Evolutionary conservation across 2,329 filamentous ascomycete species (phyloP).

Genomic region (Fusarium sp.): DNA sequence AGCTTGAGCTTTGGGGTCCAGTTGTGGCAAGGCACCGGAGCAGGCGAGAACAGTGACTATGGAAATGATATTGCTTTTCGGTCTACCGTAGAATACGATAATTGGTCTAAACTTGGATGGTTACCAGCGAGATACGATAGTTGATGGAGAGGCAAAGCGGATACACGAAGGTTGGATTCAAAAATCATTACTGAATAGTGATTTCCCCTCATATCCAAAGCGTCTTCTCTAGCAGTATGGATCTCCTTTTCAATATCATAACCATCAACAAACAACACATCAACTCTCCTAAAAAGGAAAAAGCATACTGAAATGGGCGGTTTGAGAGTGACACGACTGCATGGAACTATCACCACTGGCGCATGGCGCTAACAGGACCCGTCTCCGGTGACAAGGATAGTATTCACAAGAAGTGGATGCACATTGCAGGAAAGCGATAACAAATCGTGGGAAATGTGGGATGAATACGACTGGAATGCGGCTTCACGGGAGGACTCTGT

Average conservation of each 20-base stretch:
- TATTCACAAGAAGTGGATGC: constrained; percentile 7
- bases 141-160: neutral
- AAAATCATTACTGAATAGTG: neutral
- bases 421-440: neutral
- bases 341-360: constrained; percentile 31
- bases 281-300: constrained; percentile 4
- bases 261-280: neutral
- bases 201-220: neutral
- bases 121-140: neutral
- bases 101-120: neutral
- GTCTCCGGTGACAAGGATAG: constrained; percentile 19
- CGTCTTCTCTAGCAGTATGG: neutral
- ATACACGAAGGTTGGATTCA: neutral
- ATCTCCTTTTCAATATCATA: constrained; percentile 5
- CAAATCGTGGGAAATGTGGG: neutral
- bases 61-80: constrained; percentile 3
- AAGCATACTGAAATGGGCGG: neutral
- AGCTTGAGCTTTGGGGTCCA: constrained; percentile 12
- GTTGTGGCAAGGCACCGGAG: constrained; percentile 16
- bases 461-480: constrained; percentile 10
- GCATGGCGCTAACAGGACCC: constrained; percentile 24
- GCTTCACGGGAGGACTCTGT: constrained; percentile 1
- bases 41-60: neutral
- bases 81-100: neutral
- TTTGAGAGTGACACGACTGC: constrained; percentile 25